Conservation (phyloP, 192 early-diverging fungal genomes). For the Podila horticola region DNA sequence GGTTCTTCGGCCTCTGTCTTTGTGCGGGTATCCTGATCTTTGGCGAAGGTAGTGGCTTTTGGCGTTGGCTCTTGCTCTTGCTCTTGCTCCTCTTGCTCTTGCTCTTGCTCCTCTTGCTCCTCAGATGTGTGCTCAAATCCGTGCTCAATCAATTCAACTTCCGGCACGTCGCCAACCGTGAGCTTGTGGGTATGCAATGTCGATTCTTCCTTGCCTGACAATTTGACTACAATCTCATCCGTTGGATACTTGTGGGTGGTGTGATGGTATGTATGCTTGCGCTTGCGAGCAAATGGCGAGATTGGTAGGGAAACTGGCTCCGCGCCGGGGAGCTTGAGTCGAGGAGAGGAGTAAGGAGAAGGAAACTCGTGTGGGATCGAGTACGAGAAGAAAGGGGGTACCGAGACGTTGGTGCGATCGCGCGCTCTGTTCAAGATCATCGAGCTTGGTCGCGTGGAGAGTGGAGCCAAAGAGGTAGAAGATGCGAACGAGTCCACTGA, state of each 20-base stretch:
- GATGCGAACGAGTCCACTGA: slow-evolving; percentile 12
- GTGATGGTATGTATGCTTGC: slow-evolving; percentile 34
- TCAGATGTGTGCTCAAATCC: neutral
- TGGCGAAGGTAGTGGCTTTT: neutral
- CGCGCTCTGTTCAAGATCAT: slow-evolving; percentile 21
- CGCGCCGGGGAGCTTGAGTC: slow-evolving; percentile 37
- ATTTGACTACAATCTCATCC: slow-evolving; percentile 31
- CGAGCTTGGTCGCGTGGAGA: slow-evolving; percentile 27
- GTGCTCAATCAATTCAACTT: slow-evolving; percentile 18
- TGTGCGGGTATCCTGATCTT: neutral
- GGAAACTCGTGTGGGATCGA: slow-evolving; percentile 52
- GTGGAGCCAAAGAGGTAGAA: slow-evolving; percentile 17
- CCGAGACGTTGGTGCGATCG: slow-evolving; percentile 27
- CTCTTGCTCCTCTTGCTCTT: too few species aligned
- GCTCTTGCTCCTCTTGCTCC: slow-evolving; percentile 9
- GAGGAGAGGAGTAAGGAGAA: slow-evolving; percentile 43
- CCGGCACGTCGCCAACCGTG: slow-evolving; percentile 20
- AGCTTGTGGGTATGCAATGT: slow-evolving; percentile 9
- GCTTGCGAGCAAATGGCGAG: slow-evolving; percentile 49
- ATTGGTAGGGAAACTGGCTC: slow-evolving; percentile 17
- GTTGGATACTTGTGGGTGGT: slow-evolving; percentile 7
- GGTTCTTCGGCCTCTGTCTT: neutral
- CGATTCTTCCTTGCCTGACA: slow-evolving; percentile 18
- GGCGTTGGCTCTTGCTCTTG: neutral
- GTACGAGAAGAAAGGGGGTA: slow-evolving; percentile 46